A percentile compares a stretch with the other conserved stretches of the same genome.
These are phyloP conservation scores for Chlorella vulgaris DNA, from an alignment of 139 green algal genomes.

Conservation along the genomic window DNA sequence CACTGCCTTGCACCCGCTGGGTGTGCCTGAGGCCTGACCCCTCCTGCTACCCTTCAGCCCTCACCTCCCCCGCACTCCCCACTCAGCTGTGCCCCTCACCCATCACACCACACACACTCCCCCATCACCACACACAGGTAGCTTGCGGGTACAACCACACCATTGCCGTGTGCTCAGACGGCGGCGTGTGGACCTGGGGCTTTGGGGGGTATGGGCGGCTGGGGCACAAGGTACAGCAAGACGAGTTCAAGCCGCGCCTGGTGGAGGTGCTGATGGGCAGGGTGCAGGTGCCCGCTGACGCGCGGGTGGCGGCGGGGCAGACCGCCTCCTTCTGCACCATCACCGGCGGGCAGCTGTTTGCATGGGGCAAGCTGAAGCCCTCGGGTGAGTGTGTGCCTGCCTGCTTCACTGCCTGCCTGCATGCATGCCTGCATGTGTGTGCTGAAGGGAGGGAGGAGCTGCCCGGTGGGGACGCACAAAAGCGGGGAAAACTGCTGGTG, in stretches of 20 bases:
- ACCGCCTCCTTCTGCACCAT: conserved; percentile 75
- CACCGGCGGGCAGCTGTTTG: conserved; percentile 83
- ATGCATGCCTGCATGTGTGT: neutral
- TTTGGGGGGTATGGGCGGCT: conserved; percentile 87
- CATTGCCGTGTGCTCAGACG: conserved; percentile 56
- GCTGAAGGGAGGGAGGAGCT: too few relatives aligned
- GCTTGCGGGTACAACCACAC: conserved; percentile 64
- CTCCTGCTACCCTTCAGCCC: too few relatives aligned
- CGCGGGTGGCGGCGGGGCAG: conserved; percentile 51
- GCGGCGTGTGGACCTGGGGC: conserved; percentile 54
- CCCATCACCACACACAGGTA: too few relatives aligned
- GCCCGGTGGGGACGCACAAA: neutral
- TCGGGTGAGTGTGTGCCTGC: conserved; percentile 29
- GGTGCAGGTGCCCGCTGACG: conserved; percentile 43
- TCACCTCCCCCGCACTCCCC: too few relatives aligned
- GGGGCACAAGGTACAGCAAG: conserved; percentile 86
- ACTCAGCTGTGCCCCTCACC: too few relatives aligned
- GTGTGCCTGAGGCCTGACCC: too few relatives aligned
- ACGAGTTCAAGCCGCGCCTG: conserved; percentile 77
- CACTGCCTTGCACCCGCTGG: neutral
- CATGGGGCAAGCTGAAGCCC: conserved; percentile 93
- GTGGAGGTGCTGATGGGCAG: conserved; percentile 74
- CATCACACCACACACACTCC: too few relatives aligned
- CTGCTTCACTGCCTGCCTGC: too few relatives aligned
- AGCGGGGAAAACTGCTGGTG: too few relatives aligned